Percentiles rank a stretch among this genome's conserved stretches.
phyloP scores from a whole-genome alignment of 2,329 filamentous ascomycete genomes.

The Rachicladosporium sp. region DNA sequence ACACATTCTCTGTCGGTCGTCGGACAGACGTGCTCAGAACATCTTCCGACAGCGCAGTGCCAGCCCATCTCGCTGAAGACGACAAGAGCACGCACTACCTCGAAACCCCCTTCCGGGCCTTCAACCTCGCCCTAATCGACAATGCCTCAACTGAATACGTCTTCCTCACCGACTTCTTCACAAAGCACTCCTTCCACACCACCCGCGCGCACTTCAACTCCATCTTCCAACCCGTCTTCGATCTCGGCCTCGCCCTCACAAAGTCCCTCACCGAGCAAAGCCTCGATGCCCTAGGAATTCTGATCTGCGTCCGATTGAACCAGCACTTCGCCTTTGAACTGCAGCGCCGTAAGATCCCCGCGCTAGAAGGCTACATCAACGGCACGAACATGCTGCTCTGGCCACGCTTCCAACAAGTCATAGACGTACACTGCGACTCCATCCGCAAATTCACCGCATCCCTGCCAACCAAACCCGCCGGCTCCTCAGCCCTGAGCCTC shows the following conservation, averaged over 20 bases:
- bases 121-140: slow-evolving; percentile 86
- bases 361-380: slow-evolving; percentile 84
- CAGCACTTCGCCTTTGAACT: slow-evolving; percentile 91
- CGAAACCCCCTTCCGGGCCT: slow-evolving; percentile 83
- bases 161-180: slow-evolving; percentile 84
- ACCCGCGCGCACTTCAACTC: slow-evolving; percentile 75
- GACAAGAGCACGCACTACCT: slow-evolving; percentile 76
- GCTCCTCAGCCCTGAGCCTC: slow-evolving; percentile 40
- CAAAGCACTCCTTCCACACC: slow-evolving; percentile 60
- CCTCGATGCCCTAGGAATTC: slow-evolving; percentile 71
- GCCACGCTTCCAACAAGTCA: slow-evolving; percentile 87
- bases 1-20: slow-evolving; percentile 80
- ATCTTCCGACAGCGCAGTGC: slow-evolving; percentile 60
- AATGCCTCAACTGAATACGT: slow-evolving; percentile 92
- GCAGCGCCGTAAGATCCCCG: slow-evolving; percentile 79
- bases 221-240: slow-evolving; percentile 81
- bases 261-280: slow-evolving; percentile 64
- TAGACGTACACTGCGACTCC: slow-evolving; percentile 86
- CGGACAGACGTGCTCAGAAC: slow-evolving; percentile 71
- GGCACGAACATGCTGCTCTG: slow-evolving; percentile 91
- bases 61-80: slow-evolving; percentile 84
- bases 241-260: slow-evolving; percentile 66
- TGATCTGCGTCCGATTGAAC: slow-evolving; percentile 86
- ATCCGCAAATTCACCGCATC: slow-evolving; percentile 48
- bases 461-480: slow-evolving; percentile 35